Evolutionary conservation across 352 stramenopile species (phyloP), one percentile per base, ranked within the genome.

Genomic region (Globisporangium splendens): DNA sequence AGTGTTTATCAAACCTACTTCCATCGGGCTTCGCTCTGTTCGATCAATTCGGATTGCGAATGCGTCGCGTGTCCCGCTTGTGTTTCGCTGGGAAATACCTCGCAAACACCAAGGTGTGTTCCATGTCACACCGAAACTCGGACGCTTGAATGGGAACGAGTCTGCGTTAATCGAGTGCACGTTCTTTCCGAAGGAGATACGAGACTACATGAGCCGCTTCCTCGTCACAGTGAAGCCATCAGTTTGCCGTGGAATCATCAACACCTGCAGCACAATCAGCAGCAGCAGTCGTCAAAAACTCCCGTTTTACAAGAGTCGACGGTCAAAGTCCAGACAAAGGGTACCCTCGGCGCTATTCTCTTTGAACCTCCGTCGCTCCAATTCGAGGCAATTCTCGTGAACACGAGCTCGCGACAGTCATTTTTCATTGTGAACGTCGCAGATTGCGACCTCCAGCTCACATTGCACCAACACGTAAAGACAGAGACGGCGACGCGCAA

Each of bases 341-440:
- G 85, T 20, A 92, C 81, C 4, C 69, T 64, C 22, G 86, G 86
- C 24, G 86, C 86, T 21, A 73, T 96, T n/a, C 22, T 73, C 4
- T 97, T 97, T 48, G 77, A 93, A 46, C 89, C 88, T 0, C 60
- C 76, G 17, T 51, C 52, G 0, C 63, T 93, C 5, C 63, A 72
- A n/a, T 91, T 95, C 53, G 86, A 89, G 44, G 91, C 87, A 17
- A 87, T 94, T 43, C 69, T 97, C 21, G 85, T 96, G 6, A 90
- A 97, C 46, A 91, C 83, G 21, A 86, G 61, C 50, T 65, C 77
- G 14, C 85, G 81, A n/a, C 63, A 86, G 59, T 56, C 60, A 0
- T 75, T 97, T 21, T 72, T 61, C 35, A 72, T 97, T 47, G 74
- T 84, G 4, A 97, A 97, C 57, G 66, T 67, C 5, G 83, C 72